Conservation (phyloP, 1,284 basidiomycete species). For the Tilletiaria anomala region DNA sequence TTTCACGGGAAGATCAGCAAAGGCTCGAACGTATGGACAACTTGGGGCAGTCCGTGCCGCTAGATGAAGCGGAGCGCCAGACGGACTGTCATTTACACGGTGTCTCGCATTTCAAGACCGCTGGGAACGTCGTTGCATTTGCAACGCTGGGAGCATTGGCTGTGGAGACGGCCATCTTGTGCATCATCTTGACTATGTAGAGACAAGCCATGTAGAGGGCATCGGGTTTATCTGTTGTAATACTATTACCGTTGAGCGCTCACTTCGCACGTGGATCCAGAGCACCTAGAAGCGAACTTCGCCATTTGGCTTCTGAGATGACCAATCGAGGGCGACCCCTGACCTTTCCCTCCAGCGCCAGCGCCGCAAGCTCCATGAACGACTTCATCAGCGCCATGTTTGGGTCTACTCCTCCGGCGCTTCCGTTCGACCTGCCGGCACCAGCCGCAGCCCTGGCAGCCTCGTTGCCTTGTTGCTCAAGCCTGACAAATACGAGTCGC, state of each 20-base stretch:
- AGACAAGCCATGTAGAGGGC: too few species aligned
- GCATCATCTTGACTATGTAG: neutral
- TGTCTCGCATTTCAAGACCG: neutral
- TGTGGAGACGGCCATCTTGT: neutral
- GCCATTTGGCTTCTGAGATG: neutral
- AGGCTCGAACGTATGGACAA: too few species aligned
- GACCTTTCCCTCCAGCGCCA: neutral
- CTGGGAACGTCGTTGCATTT: neutral
- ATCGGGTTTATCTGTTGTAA: too few species aligned
- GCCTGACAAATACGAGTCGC: conserved; percentile 2
- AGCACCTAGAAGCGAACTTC: neutral
- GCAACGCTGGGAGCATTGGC: neutral
- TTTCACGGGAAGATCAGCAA: too few species aligned
- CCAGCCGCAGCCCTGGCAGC: neutral
- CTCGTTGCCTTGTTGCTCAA: conserved; percentile 3
- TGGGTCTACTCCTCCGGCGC: conserved; percentile 3
- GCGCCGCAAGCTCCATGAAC: neutral
- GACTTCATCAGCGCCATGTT: neutral
- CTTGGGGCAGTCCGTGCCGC: neutral
- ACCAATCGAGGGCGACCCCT: conserved; percentile 1
- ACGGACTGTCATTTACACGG: neutral
- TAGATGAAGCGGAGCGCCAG: neutral
- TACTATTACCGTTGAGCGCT: too few species aligned
- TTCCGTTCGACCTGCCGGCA: neutral
- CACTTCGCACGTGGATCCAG: too few species aligned